Evolutionary conservation across 495 filamentous ascomycete species (phyloP), one percentile per base, ranked within the genome.

Genomic region (Tricharina praecox): DNA sequence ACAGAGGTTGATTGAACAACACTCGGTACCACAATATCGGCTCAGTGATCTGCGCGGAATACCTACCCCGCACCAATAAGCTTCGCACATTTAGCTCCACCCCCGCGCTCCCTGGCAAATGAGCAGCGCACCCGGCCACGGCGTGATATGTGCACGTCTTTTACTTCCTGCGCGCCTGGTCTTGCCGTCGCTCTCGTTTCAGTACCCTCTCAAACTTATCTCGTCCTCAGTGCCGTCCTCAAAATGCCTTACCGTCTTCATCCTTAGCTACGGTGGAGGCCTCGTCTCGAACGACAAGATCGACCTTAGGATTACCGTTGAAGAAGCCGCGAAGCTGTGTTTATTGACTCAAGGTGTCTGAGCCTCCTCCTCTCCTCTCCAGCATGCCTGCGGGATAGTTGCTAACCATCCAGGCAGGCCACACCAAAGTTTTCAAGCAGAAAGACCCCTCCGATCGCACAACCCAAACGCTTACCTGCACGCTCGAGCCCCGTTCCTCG

Each of bases 191-290:
- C 71, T 94, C 49, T 77, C 75, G 28, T 96, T 87, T 64, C 81
- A 90, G 62, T 97, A 95, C 59, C 90, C 90, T 8, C 74, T 97
- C 26, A 97, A 97, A 62, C 78, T 97, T 26, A 78, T 97, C 58
- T 77, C 86, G 4, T 38, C 15, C 65, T 77, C 88, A 2, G 37
- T 8, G 64, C 70, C 63, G 10, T 73, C 78, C 7, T 66, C 69
- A 23, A 63, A 66, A 5, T 62, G 67, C 0, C 66, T 63, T 63
- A 82, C 74, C 64, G 70, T 88, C 33, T 95, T 94, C 62, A 72
- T 94, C 49, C 77, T 97, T 36, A 92, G 85, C 36, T 97, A 97
- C 58, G 90, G 90, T 48, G 90, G 90, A 36, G 90, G 90, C 2
- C 75, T 97, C 11, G 80, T 97, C 13, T 80, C 79, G 3, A 82